Conservation (phyloP, 108 stramenopile species). For the Nitzschia sp. region DNA sequence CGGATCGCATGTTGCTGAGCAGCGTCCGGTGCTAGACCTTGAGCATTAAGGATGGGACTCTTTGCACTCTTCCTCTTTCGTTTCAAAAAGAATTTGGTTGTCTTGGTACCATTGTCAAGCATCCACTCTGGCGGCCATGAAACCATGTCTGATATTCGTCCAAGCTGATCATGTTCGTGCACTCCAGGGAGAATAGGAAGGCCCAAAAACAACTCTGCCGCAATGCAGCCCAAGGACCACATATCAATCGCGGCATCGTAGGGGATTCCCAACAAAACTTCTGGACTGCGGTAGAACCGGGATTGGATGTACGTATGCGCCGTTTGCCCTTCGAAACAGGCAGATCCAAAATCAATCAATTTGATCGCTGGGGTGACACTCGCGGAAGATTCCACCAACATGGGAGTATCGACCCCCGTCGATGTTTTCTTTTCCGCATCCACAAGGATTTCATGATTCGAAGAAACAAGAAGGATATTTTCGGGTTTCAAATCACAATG, state of each 20-base stretch:
- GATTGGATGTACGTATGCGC: conserved; percentile 97
- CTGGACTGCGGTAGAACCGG: conserved; percentile 97
- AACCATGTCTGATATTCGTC: conserved; percentile 92
- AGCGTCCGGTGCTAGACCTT: background rate
- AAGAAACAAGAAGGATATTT: conserved; percentile 87
- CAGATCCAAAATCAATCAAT: conserved; percentile 97
- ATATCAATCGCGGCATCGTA: conserved; percentile 97
- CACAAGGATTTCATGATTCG: conserved; percentile 41
- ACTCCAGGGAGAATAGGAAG: conserved; percentile 95
- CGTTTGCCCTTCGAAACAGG: conserved; percentile 87
- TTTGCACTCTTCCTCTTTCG: background rate
- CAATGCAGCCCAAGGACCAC: conserved; percentile 96
- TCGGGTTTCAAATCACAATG: conserved; percentile 99
- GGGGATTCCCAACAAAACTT: conserved; percentile 88
- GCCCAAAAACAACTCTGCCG: conserved; percentile 93
- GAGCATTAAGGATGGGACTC: background rate
- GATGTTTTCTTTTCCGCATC: background rate
- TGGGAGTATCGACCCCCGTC: background rate
- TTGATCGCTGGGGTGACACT: conserved; percentile 59
- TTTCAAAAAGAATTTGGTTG: conserved; percentile 65
- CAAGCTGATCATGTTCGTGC: conserved; percentile 94
- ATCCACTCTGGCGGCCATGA: conserved; percentile 87
- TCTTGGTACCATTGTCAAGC: conserved; percentile 77
- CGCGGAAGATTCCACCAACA: background rate
- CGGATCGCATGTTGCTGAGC: conserved; percentile 6